Percentiles rank a stretch among this genome's conserved stretches.
phyloP scores from a whole-genome alignment of 1,284 basidiomycete species.

The Ganoderma resinaceum region DNA sequence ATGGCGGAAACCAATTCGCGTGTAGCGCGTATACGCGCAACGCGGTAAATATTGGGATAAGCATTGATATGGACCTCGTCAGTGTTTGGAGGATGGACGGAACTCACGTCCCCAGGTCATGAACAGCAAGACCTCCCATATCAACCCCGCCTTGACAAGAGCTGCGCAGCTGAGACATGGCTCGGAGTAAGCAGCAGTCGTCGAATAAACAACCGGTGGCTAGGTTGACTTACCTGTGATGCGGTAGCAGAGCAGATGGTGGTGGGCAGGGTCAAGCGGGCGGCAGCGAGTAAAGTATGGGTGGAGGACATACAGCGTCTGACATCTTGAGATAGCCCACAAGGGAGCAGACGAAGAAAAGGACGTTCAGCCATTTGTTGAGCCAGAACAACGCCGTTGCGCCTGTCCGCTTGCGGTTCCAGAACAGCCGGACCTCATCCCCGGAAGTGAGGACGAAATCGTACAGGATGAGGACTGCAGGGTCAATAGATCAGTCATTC shows the following conservation, averaged over 20 bases:
- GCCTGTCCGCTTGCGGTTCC: neutral
- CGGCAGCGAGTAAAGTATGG: neutral
- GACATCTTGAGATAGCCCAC: neutral
- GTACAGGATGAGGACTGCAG: slow-evolving; percentile 1
- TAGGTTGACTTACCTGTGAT: neutral
- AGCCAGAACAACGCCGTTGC: neutral
- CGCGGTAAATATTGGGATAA: neutral
- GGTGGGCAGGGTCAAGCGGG: neutral
- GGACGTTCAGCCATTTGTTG: neutral
- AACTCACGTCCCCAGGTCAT: neutral
- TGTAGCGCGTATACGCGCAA: neutral
- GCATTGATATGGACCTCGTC: neutral
- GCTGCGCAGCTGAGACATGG: neutral
- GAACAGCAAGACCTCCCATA: neutral
- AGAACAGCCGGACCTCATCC: neutral
- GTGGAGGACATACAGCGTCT: neutral
- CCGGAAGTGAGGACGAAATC: neutral
- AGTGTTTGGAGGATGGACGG: neutral
- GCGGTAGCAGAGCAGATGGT: neutral
- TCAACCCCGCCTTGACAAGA: neutral
- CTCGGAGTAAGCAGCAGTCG: neutral
- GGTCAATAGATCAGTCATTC: neutral
- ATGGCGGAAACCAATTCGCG: neutral
- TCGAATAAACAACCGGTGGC: neutral
- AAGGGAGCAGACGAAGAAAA: neutral